These are phyloP conservation scores for Ceratopteris richardii DNA, from an alignment of 75 land plant genomes.

Conservation along the genomic window DNA sequence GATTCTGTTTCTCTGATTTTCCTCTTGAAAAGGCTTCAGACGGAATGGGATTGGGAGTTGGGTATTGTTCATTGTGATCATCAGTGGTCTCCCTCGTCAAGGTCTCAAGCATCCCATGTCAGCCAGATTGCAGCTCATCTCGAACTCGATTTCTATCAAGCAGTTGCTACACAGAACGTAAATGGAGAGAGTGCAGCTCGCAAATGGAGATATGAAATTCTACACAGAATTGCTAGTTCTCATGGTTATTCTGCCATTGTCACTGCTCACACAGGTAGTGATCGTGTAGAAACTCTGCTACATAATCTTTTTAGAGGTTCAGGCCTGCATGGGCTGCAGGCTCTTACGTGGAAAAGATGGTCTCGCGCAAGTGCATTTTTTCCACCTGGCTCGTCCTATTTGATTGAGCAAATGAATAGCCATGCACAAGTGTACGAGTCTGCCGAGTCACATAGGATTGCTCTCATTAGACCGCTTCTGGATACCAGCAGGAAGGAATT, in stretches of 20 bases:
- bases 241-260: conserved; percentile 19
- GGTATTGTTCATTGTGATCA: conserved; percentile 30
- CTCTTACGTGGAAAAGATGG: conserved; percentile 22
- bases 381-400: background rate
- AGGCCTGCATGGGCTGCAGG: conserved; percentile 20
- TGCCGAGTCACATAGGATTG: background rate
- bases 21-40: conserved; percentile 5
- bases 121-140: conserved; percentile 18
- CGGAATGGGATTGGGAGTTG: conserved; percentile 15
- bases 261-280: conserved; percentile 29
- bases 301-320: conserved; percentile 25
- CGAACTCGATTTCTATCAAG: conserved; percentile 17
- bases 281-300: conserved; percentile 25
- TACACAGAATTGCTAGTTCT: conserved; percentile 13
- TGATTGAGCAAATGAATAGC: background rate
- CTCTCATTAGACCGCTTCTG: conserved; percentile 19
- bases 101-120: conserved; percentile 18
- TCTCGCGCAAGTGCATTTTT: too few species aligned
- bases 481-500: conserved; percentile 17
- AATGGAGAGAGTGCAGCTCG: conserved; percentile 19
- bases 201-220: conserved; percentile 22
- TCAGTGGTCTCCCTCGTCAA: conserved; percentile 22
- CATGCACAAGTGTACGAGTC: background rate
- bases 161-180: conserved; percentile 13
- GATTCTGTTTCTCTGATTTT: conserved; percentile 20